Evolutionary conservation across 352 stramenopile species (phyloP).

Genomic region (Phytopythium litorale): DNA sequence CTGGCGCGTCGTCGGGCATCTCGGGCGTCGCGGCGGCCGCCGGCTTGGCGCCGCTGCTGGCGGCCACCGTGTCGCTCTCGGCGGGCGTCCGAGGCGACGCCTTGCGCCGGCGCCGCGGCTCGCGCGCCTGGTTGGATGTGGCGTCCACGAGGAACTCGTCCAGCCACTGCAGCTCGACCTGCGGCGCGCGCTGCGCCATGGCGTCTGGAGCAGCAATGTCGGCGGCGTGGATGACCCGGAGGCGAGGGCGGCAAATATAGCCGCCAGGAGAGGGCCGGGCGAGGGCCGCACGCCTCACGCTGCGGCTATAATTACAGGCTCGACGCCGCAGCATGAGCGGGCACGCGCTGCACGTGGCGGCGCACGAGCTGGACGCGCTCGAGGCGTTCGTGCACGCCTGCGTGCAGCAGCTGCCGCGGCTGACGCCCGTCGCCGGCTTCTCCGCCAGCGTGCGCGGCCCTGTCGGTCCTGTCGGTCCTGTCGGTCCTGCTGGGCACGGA

Average conservation of each 20-base stretch:
- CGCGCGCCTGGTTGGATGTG: constrained; percentile 4
- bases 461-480: too few relatives aligned
- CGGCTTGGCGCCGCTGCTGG: neutral
- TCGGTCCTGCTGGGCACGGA: too few relatives aligned
- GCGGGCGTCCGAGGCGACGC: neutral
- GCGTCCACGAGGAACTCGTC: constrained; percentile 5
- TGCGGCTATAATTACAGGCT: neutral
- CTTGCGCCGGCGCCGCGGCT: neutral
- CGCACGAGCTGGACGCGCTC: constrained; percentile 27
- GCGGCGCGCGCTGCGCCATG: neutral
- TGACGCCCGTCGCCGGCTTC: constrained; percentile 14
- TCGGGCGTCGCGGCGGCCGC: constrained; percentile 9
- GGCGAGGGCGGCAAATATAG: neutral
- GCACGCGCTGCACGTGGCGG: constrained; percentile 1
- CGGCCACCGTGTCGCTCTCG: too few relatives aligned
- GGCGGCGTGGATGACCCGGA: too few relatives aligned
- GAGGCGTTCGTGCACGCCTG: constrained; percentile 57
- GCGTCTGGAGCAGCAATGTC: too few relatives aligned
- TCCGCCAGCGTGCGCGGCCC: neutral
- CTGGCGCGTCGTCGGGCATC: constrained; percentile 7
- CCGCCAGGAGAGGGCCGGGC: too few relatives aligned
- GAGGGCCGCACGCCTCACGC: neutral
- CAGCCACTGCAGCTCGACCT: constrained; percentile 2
- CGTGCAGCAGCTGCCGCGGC: constrained; percentile 41
- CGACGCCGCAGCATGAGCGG: neutral